Evolutionary conservation across 192 early-diverging fungal species (phyloP).

Genomic region (Backusella parvicylindrica): DNA sequence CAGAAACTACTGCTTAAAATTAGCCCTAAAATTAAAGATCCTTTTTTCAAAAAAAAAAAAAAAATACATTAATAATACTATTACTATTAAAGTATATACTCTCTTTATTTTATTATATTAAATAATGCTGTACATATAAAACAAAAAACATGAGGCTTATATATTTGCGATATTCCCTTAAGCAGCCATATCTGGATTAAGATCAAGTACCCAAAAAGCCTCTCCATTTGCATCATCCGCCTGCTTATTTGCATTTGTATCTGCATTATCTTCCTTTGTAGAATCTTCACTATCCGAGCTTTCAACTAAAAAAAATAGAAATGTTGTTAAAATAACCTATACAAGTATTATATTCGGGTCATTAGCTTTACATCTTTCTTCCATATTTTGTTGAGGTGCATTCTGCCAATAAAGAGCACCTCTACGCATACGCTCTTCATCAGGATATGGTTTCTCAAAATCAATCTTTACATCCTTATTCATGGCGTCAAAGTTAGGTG

Average conservation of each 20-base stretch:
- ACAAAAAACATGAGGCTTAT: not conserved
- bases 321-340: not conserved
- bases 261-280: constrained; percentile 20
- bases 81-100: too few relatives aligned
- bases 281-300: constrained; percentile 31
- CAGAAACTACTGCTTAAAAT: too few relatives aligned
- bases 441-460: constrained; percentile 52
- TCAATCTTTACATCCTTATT: constrained; percentile 41
- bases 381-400: constrained; percentile 31
- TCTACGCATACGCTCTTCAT: constrained; percentile 49
- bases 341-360: not conserved
- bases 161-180: not conserved
- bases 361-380: constrained; percentile 27
- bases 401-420: constrained; percentile 50
- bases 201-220: constrained; percentile 35
- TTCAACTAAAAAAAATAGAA: constrained; percentile 18
- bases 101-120: too few relatives aligned
- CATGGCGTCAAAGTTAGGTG: constrained; percentile 44
- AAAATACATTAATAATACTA: too few relatives aligned
- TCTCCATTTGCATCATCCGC: constrained; percentile 22
- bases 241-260: constrained; percentile 13
- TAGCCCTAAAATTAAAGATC: too few relatives aligned
- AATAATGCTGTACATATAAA: not conserved
- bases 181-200: constrained; percentile 38
- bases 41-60: too few relatives aligned